Evolutionary conservation across 768 basidiomycete species (phyloP), one percentile per base, ranked within the genome.

Genomic region (Rhizopogon roseolus): DNA sequence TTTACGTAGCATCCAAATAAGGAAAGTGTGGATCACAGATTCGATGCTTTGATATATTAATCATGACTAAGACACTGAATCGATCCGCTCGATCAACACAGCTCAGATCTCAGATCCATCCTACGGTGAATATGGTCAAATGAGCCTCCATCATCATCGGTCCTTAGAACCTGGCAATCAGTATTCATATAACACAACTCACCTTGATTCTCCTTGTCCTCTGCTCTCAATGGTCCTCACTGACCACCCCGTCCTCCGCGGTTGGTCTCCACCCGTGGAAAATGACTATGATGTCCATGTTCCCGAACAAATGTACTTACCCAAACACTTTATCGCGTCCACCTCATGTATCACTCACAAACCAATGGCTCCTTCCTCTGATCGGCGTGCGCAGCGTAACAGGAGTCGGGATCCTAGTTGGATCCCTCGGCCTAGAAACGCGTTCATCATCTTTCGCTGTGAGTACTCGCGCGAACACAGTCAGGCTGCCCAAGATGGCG

Each of bases 391-490:
- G 32, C 68, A 67, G 43, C 66, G 68, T 22, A 71, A 76, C 48
- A 72, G 75, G 39, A 64, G 70, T 51, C 71, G 72, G 9, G 79
- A 84, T 54, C 79, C 84, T 1, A 68, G 65, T n/a, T 82, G 80
- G 77, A 76, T 86, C 36, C 81, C 84, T 25, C 81, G 86, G 11
- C 86, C 86, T 4, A 77, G 82, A 1, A 88, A 88, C 56, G 74
- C 82, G 41, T 88, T 88, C 69, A 85, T 88, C 66, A 79, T 88
- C 50, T 88, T 87, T 70, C 83, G 86, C 32, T 84, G 85, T 61
- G 78, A 85, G 57, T 88, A 79, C 62, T 76, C 78, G 58, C 76
- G 67, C 60, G 71, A 71, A 55, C 75, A 81, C 63, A 65, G 67
- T 68, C 70, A 75, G 41, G 34, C 50, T 3, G 41, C 52, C 19